phyloP scores from a whole-genome alignment of 2,329 filamentous ascomycete species.

The Berkeleyomyces basicola region DNA sequence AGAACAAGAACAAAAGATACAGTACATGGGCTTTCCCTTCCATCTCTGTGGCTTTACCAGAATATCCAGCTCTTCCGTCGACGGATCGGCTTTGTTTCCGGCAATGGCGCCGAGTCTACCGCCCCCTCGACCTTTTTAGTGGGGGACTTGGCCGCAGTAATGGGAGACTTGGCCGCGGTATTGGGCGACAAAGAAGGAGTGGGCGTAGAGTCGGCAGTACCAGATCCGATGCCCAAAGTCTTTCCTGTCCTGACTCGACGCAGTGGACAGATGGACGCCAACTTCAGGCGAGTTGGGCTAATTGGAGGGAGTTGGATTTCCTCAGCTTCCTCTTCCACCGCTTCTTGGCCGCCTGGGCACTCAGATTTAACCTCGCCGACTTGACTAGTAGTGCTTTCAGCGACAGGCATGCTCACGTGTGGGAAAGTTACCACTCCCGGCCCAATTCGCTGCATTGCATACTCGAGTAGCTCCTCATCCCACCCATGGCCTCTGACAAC shows the following conservation, averaged over 20 bases:
- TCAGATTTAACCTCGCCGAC: not conserved
- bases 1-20: not conserved
- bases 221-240: not conserved
- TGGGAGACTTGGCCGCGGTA: not conserved
- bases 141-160: not conserved
- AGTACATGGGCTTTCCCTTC: not conserved
- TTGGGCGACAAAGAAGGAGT: too few species aligned
- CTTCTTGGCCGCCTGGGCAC: not conserved
- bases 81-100: not conserved
- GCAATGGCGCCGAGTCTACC: not conserved
- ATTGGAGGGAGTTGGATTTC: slow-evolving; percentile 9
- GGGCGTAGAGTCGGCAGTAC: not conserved
- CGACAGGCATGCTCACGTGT: not conserved
- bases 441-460: slow-evolving; percentile 10
- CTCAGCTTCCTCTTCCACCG: not conserved
- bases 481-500: slow-evolving; percentile 12
- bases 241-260: slow-evolving; percentile 1
- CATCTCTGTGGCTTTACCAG: not conserved
- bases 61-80: slow-evolving; percentile 6
- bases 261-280: slow-evolving; percentile 11
- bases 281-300: slow-evolving; percentile 8
- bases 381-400: not conserved
- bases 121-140: not conserved
- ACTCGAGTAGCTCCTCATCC: slow-evolving; percentile 1
- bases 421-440: slow-evolving; percentile 7